Base-by-base conservation (phyloP, 345 rosid genomes). In the Linum trigynum region DNA sequence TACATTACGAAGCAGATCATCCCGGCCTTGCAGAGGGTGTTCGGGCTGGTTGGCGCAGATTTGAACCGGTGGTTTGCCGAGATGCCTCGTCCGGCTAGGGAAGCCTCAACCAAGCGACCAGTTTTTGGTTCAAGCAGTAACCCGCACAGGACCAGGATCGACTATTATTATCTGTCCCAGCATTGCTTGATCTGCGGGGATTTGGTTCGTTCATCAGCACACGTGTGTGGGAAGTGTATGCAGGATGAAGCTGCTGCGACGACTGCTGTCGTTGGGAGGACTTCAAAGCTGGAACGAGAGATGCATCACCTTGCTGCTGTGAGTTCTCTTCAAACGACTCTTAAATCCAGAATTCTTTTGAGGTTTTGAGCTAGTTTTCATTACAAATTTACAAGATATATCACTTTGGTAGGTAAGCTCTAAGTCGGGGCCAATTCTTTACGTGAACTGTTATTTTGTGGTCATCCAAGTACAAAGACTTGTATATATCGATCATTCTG, bases 1-100 rank as follows among this genome's bases (percentile, higher is more conserved):
- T 90, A 94, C 89, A 79, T 94, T 73, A 84, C 72, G 69, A 94
- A 90, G 78, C 97, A 94, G 82, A 94, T 94, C 72, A 94, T 90
- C 66, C 99, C 97, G 38, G 91, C 96, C 50, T 59, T 94, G 78
- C 97, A 88, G 61, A 77, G 97, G 62, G 86, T 85, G 14, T 92
- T 90, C 75, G 97, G 97, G 73, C 89, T 90, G 45, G 81, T 94
- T 67, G 95, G 95, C 61, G 95, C 84, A 36, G 89, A 90, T 61
- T 77, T 94, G 62, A 85, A 79, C 75, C 79, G 66, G 67, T 94
- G 99, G 99, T 90, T 90, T 78, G 45, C 68, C 23, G 91, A 90
- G 83, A 88, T 88, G 96, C 95, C 97, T 3, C 95, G 97, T 8
- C 86, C 86, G 59, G 78, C 71, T 36, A 79, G 95, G 82, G 87